Conservation (phyloP, 352 stramenopile genomes). For the Pythium rishiriense region DNA sequence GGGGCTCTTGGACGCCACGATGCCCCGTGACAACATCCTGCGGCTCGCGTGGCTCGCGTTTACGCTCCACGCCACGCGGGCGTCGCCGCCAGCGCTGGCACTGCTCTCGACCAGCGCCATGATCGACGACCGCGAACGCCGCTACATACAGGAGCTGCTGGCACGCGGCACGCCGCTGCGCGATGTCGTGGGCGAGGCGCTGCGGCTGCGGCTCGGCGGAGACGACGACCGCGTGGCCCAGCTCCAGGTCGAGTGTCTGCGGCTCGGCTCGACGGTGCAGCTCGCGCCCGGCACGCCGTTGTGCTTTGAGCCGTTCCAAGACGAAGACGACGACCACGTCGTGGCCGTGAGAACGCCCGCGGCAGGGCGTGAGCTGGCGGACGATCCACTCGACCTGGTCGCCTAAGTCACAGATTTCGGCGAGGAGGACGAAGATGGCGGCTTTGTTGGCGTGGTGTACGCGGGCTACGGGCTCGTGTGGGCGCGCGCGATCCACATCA, state of each 20-base stretch:
- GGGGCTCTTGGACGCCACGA: neutral
- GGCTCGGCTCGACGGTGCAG: neutral
- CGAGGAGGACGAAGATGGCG: neutral
- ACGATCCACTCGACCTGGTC: too few relatives aligned
- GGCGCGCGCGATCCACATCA: neutral
- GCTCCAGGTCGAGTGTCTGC: neutral
- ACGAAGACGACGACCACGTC: neutral
- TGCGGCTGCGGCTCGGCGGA: neutral
- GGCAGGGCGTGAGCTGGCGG: too few relatives aligned
- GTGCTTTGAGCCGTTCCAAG: neutral
- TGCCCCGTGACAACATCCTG: neutral
- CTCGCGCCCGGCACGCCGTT: neutral
- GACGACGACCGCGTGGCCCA: neutral
- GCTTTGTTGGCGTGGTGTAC: neutral
- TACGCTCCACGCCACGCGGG: neutral
- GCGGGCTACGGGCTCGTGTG: conserved; percentile 5
- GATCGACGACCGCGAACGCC: neutral
- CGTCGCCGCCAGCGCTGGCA: neutral
- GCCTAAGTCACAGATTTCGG: neutral
- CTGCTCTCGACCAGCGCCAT: neutral
- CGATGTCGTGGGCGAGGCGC: conserved; percentile 2
- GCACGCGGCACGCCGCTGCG: conserved; percentile 5
- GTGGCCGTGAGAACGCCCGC: neutral
- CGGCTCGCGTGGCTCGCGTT: conserved; percentile 6
- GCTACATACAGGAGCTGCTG: neutral